Evolutionary conservation across 2,329 filamentous ascomycete species (phyloP).

Genomic region (Diplodia mutila): DNA sequence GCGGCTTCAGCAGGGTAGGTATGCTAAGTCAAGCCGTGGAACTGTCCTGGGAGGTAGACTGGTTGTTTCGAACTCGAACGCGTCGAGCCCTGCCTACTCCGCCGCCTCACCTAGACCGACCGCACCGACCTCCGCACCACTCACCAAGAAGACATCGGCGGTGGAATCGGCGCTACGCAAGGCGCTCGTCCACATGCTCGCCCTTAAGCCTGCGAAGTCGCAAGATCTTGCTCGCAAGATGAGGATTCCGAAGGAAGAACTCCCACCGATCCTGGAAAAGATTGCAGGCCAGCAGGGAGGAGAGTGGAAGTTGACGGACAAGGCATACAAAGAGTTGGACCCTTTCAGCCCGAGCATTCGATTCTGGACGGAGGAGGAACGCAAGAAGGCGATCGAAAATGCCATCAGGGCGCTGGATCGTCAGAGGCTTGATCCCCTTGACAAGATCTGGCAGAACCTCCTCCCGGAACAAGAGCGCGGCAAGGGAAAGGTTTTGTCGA

Average conservation of each 20-base stretch:
- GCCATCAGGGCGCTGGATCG: conserved; percentile 67
- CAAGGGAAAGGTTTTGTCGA: conserved; percentile 64
- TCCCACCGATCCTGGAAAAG: conserved; percentile 46
- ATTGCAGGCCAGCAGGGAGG: conserved; percentile 10
- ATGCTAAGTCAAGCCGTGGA: conserved; percentile 2
- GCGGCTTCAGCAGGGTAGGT: background rate
- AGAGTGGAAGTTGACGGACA: conserved; percentile 54
- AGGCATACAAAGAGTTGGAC: conserved; percentile 64
- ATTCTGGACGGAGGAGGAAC: conserved; percentile 59
- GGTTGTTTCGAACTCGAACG: conserved; percentile 3
- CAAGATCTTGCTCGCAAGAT: conserved; percentile 54
- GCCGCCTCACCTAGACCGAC: conserved; percentile 24
- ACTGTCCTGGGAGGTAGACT: conserved; percentile 13
- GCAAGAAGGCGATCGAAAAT: conserved; percentile 63
- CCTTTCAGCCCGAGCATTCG: conserved; percentile 60
- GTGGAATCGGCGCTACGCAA: conserved; percentile 32
- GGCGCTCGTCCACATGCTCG: conserved; percentile 58
- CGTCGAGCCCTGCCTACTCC: conserved; percentile 18
- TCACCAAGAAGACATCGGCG: conserved; percentile 43
- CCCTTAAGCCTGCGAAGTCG: conserved; percentile 52
- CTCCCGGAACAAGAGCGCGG: conserved; percentile 64
- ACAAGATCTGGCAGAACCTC: conserved; percentile 65
- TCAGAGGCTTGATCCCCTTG: conserved; percentile 61
- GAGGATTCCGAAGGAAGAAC: conserved; percentile 53
- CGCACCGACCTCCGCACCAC: conserved; percentile 48